A percentile compares a stretch with the other conserved stretches of the same genome.
These are phyloP conservation scores for Primulina eburnea DNA, from an alignment of 257 asterid genomes.

Conservation along the genomic window DNA sequence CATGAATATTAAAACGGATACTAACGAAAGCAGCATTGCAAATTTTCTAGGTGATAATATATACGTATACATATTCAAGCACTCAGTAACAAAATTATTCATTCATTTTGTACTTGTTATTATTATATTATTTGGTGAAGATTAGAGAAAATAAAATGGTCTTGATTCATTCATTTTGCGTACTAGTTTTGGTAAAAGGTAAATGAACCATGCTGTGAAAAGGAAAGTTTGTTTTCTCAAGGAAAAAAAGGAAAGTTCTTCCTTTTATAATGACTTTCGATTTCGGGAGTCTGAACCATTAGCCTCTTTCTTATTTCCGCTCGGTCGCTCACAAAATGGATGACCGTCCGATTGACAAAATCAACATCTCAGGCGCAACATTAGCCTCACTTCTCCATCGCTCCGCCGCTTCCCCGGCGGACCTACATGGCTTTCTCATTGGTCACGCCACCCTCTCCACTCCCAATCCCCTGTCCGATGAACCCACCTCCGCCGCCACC, in stretches of 20 bases:
- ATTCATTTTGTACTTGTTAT: not conserved
- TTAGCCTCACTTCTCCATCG: slow-evolving; percentile 81
- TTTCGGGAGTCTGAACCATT: too few relatives aligned
- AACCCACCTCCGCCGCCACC: not conserved
- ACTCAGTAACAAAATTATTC: not conserved
- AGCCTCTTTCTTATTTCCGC: not conserved
- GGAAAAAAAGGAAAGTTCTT: too few relatives aligned
- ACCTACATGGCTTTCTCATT: slow-evolving; percentile 72
- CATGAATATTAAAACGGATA: too few relatives aligned
- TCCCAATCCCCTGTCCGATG: slow-evolving; percentile 11
- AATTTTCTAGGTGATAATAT: not conserved
- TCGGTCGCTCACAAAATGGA: slow-evolving; percentile 33
- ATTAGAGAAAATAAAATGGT: not conserved
- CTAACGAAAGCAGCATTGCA: not conserved
- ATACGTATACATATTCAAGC: not conserved
- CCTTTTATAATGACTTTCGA: too few relatives aligned
- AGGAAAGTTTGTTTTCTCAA: too few relatives aligned
- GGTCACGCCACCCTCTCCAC: slow-evolving; percentile 35
- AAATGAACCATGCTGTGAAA: too few relatives aligned
- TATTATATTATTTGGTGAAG: not conserved
- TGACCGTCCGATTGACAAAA: slow-evolving; percentile 54
- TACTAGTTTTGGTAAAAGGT: too few relatives aligned
- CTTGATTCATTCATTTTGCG: not conserved
- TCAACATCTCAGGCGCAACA: slow-evolving; percentile 70
- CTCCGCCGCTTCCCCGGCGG: slow-evolving; percentile 56